Base-by-base conservation (phyloP, 2,329 filamentous ascomycete genomes). In the Beauveria caledonica region DNA sequence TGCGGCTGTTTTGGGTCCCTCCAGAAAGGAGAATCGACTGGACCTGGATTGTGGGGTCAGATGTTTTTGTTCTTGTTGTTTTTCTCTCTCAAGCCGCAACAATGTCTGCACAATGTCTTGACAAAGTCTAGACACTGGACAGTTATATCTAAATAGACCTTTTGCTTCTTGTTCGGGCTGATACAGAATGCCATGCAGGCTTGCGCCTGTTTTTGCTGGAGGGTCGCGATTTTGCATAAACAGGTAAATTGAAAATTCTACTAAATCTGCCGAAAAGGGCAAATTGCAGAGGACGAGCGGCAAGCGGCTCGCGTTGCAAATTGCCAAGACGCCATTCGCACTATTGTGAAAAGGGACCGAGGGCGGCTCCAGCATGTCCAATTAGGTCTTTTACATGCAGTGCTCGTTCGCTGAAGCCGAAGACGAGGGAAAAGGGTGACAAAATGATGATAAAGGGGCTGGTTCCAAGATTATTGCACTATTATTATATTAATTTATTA, bases 311-410 rank as follows among this genome's bases (percentile, higher is more conserved):
- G n/a, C 19, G n/a, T 57, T 39, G 13, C 23, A 57, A 49, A 36
- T 57, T 50, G 45, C 45, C 45, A 50, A 50, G 55, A 40, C 55
- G 33, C 54, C 29, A 40, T 49, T 27, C 54, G 53, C 53, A 33
- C 45, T 50, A 58, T 40, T 49, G 11, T 49, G 40, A 5, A 10
- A 39, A 36, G 27, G 29, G 23, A 57, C 33, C 19, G 33, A 25
- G 51, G 19, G 25, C 49, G 36, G 15, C 17, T n/a, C 17, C 27
- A 29, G 27, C 29, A 5, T 19, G 27, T 15, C 21, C 51, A 40
- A 44, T 27, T 53, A 39, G 42, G 15, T 36, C n/a, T 51, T 51
- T n/a, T 19, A 21, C n/a, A 27, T 45, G 25, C 53, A 13, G 42
- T 44, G 29, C 6, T 44, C 13, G 21, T n/a, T 39, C 11, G n/a